These are phyloP conservation scores for Luffa acutangula DNA, from an alignment of 306 rosid species.

Conservation along the genomic window DNA sequence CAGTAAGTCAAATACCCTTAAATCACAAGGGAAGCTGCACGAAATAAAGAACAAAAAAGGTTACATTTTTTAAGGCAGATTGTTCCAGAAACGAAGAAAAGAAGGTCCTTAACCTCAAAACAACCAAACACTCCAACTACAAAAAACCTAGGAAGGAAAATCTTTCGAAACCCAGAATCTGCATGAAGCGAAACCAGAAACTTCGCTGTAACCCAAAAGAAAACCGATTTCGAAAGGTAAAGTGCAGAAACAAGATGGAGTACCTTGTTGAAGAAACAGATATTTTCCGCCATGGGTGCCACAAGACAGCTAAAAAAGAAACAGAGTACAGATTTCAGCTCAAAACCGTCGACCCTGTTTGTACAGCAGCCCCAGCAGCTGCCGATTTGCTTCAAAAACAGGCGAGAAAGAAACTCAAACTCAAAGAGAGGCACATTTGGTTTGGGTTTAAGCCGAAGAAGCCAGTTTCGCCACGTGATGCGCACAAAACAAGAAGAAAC, in stretches of 20 bases:
- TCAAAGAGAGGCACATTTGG: background rate
- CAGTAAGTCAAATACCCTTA: background rate
- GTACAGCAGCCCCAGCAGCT: background rate
- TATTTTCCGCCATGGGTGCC: slow-evolving; percentile 51
- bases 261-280: slow-evolving; percentile 69
- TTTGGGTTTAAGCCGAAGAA: background rate
- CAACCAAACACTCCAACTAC: background rate
- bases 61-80: background rate
- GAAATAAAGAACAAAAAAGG: background rate
- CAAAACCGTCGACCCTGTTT: slow-evolving; percentile 4
- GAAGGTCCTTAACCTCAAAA: background rate
- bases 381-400: background rate
- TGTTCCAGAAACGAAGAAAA: background rate
- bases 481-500: background rate
- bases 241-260: slow-evolving; percentile 3
- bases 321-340: slow-evolving; percentile 4
- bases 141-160: slow-evolving; percentile 1
- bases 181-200: slow-evolving; percentile 4
- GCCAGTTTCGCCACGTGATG: background rate
- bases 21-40: background rate
- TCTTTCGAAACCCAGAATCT: background rate
- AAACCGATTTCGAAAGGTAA: background rate
- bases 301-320: slow-evolving; percentile 4
- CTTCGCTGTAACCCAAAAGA: slow-evolving; percentile 16
- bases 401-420: background rate